Conservation (phyloP, 225 moss, liverwort and hornwort species). For the Polytrichum commune region DNA sequence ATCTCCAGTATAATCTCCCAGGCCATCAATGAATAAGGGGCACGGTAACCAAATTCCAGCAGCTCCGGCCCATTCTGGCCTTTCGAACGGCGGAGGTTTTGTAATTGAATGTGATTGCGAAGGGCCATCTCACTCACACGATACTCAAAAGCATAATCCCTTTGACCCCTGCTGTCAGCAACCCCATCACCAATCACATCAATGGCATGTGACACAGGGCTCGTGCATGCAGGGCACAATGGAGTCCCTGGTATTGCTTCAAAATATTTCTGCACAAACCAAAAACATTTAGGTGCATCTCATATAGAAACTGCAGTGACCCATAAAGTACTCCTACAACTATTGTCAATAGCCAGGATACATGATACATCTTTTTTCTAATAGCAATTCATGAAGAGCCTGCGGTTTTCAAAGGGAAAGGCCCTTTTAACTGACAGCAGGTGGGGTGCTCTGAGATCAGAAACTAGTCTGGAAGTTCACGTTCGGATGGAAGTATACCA, state of each 20-base stretch:
- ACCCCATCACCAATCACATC: slow-evolving; percentile 81
- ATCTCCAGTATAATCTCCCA: slow-evolving; percentile 36
- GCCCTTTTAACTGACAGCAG: too few species aligned
- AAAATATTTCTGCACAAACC: slow-evolving; percentile 58
- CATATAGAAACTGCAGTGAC: too few species aligned
- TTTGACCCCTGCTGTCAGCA: slow-evolving; percentile 41
- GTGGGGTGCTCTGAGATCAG: too few species aligned
- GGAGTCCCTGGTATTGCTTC: slow-evolving; percentile 89
- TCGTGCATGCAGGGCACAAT: slow-evolving; percentile 50
- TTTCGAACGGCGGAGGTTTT: slow-evolving; percentile 73
- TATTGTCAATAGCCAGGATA: too few species aligned
- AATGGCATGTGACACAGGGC: slow-evolving; percentile 46
- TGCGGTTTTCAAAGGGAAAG: too few species aligned
- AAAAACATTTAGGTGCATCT: too few species aligned
- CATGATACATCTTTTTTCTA: too few species aligned
- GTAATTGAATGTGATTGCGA: slow-evolving; percentile 83
- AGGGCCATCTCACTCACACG: slow-evolving; percentile 86
- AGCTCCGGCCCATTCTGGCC: slow-evolving; percentile 57
- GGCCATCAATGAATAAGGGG: slow-evolving; percentile 38
- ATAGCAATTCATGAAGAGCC: too few species aligned
- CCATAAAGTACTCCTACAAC: too few species aligned
- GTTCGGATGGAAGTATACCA: too few species aligned
- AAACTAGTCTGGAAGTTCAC: too few species aligned
- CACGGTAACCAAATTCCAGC: slow-evolving; percentile 45
- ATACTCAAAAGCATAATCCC: slow-evolving; percentile 94